Base-by-base conservation (phyloP, 768 basidiomycete species). In the Basidioascus undulatus region DNA sequence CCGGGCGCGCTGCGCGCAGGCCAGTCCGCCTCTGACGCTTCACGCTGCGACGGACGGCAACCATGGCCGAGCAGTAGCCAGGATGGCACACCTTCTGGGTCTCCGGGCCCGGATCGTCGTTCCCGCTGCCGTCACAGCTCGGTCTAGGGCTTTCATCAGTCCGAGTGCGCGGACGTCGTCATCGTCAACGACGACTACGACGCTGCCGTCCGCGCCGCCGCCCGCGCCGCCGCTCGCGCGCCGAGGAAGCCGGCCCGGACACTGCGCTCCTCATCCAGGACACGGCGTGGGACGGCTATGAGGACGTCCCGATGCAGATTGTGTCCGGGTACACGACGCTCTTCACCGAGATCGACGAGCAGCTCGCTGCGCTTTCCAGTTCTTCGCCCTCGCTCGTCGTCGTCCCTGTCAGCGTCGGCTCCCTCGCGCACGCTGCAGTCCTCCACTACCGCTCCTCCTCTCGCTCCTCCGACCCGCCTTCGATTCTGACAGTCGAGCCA, bases 31-130 rank as follows among this genome's bases (percentile, higher is more conserved):
- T n/a, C 26, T 43, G 38, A 12, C 19, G 6, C 27, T 43, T 13
- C 21, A 38, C 27, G 37, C 42, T 5, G 42, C 42, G 4, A 43
- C 42, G 16, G 42, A 43, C 20, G 42, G 42, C 10, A 43, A 43
- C 21, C 42, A 43, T 39, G 42, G 42, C 9, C 5, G 42, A 8
- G 42, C 42, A 7, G 42, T 43, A n/a, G 42, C 42, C 10, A 31
- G 27, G 21, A 43, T 43, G 36, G 42, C 37, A 10, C 20, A 28
- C 15, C 19, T 43, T 20, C 21, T 43, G 16, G 25, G 27, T 7
- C 13, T 43, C 25, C 36, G 25, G 25, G 37, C 37, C 6, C 30
- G 25, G n/a, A 26, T 38, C 23, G 25, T 26, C 16, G 37, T 38
- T 10, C 37, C 37, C 6, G 30, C 25, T 24, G 30, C 23, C 6